Evolutionary conservation across 768 basidiomycete genomes (phyloP).

Genomic region (Gyrodon lividus): DNA sequence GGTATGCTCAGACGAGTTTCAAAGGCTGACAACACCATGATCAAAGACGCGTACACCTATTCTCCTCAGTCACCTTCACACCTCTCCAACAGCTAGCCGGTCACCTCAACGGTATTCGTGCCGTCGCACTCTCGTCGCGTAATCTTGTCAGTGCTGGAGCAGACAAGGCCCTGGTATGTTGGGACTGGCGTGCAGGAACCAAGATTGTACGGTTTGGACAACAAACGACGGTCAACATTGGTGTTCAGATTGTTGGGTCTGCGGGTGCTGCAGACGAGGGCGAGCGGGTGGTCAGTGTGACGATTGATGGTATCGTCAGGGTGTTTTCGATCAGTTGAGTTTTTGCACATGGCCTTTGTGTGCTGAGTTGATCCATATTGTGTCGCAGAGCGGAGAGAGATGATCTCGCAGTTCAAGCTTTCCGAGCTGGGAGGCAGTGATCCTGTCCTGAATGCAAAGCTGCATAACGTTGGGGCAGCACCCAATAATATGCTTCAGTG

Average conservation of each 20-base stretch:
- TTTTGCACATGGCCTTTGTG: background rate
- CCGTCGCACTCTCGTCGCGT: constrained; percentile 80
- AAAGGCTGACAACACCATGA: background rate
- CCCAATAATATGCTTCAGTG: constrained; percentile 92
- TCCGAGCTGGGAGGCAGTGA: constrained; percentile 72
- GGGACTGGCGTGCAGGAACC: constrained; percentile 87
- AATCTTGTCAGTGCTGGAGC: constrained; percentile 84
- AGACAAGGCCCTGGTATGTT: constrained; percentile 74
- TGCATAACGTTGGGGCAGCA: constrained; percentile 76
- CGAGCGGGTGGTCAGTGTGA: constrained; percentile 86
- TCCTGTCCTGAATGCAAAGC: constrained; percentile 60
- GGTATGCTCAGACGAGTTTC: background rate
- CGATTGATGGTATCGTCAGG: constrained; percentile 87
- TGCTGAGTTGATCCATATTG: constrained; percentile 5
- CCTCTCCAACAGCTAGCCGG: constrained; percentile 83
- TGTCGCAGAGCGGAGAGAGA: constrained; percentile 62
- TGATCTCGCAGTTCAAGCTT: constrained; percentile 90
- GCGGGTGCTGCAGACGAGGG: constrained; percentile 48
- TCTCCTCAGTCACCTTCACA: constrained; percentile 80
- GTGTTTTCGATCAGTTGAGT: constrained; percentile 87
- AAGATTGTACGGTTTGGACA: constrained; percentile 92
- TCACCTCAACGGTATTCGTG: constrained; percentile 87
- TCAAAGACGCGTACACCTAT: constrained; percentile 79
- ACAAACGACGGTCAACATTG: constrained; percentile 89
- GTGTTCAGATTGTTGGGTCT: constrained; percentile 77